Base-by-base conservation (phyloP, 2,329 filamentous ascomycete genomes). In the Aspergillus ibericus region DNA sequence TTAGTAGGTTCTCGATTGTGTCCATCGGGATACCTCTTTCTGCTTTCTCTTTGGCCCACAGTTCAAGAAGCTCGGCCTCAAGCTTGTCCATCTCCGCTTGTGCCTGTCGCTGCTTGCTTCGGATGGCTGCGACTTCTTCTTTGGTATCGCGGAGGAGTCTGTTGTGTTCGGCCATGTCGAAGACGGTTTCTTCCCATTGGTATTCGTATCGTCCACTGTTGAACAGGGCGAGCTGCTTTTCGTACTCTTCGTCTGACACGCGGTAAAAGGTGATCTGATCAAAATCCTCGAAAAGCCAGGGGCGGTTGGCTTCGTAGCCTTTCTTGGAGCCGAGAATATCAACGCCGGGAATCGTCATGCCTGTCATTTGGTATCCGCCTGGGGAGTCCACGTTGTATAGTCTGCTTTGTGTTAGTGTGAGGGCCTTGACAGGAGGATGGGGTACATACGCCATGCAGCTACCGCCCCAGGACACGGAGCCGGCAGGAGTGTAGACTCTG, bases 121-220 rank as follows among this genome's bases (percentile, higher is more conserved):
- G 73, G 15, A 85, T 81, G 9, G 68, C 64, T 25, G 65, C 69
- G 1, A 83, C 82, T 64, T 85, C 82, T 1, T 78, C 76, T 22
- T 64, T 71, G 1, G 81, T 83, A 1, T 76, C 72, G 2, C 64
- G 61, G 9, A 85, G 73, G 49, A 85, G 62, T 53, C 70, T 63
- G 57, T 85, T 85, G 66, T 85, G 82, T 59, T 78, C 78, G 5
- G 70, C 78, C 81, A 86, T 84, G 59, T 85, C 83, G 59, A 85
- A 85, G 20, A 77, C 73, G 0, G 77, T 71, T 1, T 81, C 71
- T 53, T 83, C 78, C 66, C 76, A 81, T 55, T 82, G 71, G 66
- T 82, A 85, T 49, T 80, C 70, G 59, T 84, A 86, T 46, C 76
- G 70, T 0, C 83, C 83, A 15, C 78, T 77, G 22, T 78, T 72